These are phyloP conservation scores for Arthrobotrys megalospora DNA, from an alignment of 2,329 filamentous ascomycete species.

Conservation along the genomic window DNA sequence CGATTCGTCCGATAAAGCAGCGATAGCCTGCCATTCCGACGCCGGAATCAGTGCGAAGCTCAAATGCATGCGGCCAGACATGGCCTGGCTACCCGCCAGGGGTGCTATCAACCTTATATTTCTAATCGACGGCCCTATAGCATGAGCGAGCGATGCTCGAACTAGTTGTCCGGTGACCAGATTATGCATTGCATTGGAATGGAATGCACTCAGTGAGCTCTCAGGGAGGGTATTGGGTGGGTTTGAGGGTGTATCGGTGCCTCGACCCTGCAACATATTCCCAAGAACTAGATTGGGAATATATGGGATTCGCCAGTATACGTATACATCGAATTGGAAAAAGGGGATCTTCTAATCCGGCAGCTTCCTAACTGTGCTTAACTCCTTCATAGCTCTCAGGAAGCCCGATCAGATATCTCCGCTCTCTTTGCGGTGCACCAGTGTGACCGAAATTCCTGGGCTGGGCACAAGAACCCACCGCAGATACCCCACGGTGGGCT, in stretches of 20 bases:
- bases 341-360: no score
- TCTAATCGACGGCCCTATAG: constrained; percentile 23
- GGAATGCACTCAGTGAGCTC: constrained; percentile 40
- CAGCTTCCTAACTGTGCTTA: no score
- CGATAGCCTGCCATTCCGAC: constrained; percentile 28
- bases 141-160: constrained; percentile 1
- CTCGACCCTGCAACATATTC: no score
- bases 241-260: no score
- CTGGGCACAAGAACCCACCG: constrained; percentile 11
- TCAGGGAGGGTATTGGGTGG: constrained; percentile 14
- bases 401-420: neutral
- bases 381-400: no score
- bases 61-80: constrained; percentile 6
- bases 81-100: constrained; percentile 36
- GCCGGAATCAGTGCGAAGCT: constrained; percentile 51
- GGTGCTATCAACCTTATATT: constrained; percentile 51
- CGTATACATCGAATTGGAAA: no score
- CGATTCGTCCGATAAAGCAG: constrained; percentile 59
- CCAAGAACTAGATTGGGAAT: no score
- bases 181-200: constrained; percentile 41
- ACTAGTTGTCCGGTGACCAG: constrained; percentile 14
- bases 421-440: neutral
- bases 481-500: constrained; percentile 4
- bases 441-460: constrained; percentile 8
- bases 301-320: no score